A percentile compares a stretch with the other conserved stretches of the same genome.
Conservation (phyloP, 257 asterid species). For the Jaltomata sinuosa region DNA sequence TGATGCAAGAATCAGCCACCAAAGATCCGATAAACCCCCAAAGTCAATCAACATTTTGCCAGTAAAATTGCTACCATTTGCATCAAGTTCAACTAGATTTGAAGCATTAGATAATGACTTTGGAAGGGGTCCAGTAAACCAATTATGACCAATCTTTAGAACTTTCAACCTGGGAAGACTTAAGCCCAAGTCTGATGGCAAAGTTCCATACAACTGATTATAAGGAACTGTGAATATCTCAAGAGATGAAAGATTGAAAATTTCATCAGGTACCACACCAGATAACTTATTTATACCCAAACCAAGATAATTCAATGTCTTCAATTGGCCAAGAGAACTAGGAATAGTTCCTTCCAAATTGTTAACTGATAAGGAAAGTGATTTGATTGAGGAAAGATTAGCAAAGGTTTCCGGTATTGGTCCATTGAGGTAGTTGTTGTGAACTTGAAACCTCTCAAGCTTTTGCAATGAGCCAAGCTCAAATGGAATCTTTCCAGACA, state of each 20-base stretch:
- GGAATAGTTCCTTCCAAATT: background rate
- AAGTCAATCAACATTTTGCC: background rate
- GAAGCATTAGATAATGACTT: background rate
- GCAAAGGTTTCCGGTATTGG: background rate
- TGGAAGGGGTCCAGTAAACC: background rate
- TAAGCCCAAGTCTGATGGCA: background rate
- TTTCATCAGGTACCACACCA: background rate
- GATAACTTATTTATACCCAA: background rate
- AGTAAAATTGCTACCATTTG: background rate
- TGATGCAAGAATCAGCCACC: background rate
- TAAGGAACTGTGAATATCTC: background rate
- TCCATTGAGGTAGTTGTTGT: background rate
- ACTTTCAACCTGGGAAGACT: background rate
- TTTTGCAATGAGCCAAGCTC: conserved; percentile 1
- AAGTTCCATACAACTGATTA: background rate
- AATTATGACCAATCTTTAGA: background rate
- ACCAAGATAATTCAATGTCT: background rate
- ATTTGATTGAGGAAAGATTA: conserved; percentile 3
- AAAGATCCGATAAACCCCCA: background rate
- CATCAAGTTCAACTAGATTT: background rate
- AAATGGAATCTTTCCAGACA: background rate
- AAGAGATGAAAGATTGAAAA: conserved; percentile 5
- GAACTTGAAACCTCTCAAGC: background rate
- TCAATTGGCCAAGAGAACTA: background rate
- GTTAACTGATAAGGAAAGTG: background rate